Conservation (phyloP, 495 filamentous ascomycete species). For the Podospora tetraspora region DNA sequence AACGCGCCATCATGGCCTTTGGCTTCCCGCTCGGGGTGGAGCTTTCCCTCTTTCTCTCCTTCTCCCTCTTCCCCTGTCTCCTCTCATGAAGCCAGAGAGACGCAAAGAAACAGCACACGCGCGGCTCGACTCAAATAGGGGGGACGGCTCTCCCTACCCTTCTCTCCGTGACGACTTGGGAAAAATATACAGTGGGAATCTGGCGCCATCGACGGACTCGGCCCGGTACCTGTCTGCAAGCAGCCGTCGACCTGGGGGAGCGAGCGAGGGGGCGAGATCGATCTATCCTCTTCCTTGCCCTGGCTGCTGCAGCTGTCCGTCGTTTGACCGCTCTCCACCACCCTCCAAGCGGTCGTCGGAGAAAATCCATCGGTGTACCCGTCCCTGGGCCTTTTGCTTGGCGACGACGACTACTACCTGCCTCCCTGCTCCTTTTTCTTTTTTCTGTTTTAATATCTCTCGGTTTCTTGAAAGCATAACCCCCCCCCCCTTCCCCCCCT, state of each 20-base stretch:
- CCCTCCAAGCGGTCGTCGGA: slow-evolving; percentile 4
- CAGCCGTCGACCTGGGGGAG: slow-evolving; percentile 16
- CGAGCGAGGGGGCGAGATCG: not conserved
- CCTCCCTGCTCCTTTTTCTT: not conserved
- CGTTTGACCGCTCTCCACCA: slow-evolving; percentile 14
- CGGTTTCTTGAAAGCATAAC: not conserved
- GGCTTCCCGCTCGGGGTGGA: slow-evolving; percentile 6
- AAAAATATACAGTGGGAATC: not conserved
- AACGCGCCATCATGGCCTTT: not conserved
- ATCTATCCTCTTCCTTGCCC: slow-evolving; percentile 5
- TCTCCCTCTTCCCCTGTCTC: not conserved
- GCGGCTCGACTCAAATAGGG: not conserved
- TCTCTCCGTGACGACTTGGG: not conserved
- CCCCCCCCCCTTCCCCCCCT: not conserved
- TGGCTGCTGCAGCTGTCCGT: slow-evolving; percentile 26
- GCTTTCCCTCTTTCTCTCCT: not conserved
- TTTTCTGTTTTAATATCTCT: not conserved
- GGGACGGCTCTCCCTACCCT: not conserved
- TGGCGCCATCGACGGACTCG: not conserved
- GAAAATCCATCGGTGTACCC: slow-evolving; percentile 5
- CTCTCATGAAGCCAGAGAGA: not conserved
- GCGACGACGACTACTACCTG: not conserved
- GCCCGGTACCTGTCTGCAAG: slow-evolving; percentile 20
- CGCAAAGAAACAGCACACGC: not conserved
- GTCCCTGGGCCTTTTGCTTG: slow-evolving; percentile 7